These are phyloP conservation scores for Tulasnella sp. DNA, from an alignment of 768 basidiomycete genomes.

Conservation along the genomic window DNA sequence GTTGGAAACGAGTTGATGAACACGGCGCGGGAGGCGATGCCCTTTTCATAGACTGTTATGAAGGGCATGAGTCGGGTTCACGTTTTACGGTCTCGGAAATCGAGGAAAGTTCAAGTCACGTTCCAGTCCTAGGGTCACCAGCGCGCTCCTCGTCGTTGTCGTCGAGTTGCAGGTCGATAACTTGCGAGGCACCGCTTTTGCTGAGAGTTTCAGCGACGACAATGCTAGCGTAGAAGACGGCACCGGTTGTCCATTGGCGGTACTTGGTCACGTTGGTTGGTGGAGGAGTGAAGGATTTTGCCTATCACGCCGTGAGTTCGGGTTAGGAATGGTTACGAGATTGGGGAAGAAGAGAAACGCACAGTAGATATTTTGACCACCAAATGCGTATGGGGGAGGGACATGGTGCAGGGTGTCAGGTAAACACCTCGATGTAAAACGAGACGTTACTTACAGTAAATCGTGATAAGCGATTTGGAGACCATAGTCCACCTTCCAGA, in stretches of 20 bases:
- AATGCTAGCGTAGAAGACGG: conserved; percentile 14
- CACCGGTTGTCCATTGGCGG: neutral
- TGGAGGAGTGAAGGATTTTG: conserved; percentile 6
- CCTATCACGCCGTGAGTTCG: neutral
- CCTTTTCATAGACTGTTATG: neutral
- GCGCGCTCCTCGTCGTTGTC: neutral
- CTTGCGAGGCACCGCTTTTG: neutral
- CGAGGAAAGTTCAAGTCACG: neutral
- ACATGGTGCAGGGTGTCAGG: neutral
- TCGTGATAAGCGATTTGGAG: conserved; percentile 32
- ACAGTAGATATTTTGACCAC: conserved; percentile 23
- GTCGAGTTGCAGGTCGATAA: conserved; percentile 7
- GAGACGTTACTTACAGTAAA: neutral
- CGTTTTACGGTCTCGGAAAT: too few relatives aligned
- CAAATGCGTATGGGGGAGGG: neutral
- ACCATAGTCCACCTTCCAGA: conserved; percentile 51
- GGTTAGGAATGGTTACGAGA: conserved; percentile 35
- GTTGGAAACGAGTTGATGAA: conserved; percentile 23
- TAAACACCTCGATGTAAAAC: conserved; percentile 29
- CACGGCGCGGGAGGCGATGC: neutral
- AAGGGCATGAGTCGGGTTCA: neutral
- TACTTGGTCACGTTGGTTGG: conserved; percentile 21
- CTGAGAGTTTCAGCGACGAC: conserved; percentile 10
- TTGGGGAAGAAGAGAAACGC: neutral
- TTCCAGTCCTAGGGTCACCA: conserved; percentile 12